phyloP scores from a whole-genome alignment of 2,329 filamentous ascomycete genomes.

The Fusarium sp. region DNA sequence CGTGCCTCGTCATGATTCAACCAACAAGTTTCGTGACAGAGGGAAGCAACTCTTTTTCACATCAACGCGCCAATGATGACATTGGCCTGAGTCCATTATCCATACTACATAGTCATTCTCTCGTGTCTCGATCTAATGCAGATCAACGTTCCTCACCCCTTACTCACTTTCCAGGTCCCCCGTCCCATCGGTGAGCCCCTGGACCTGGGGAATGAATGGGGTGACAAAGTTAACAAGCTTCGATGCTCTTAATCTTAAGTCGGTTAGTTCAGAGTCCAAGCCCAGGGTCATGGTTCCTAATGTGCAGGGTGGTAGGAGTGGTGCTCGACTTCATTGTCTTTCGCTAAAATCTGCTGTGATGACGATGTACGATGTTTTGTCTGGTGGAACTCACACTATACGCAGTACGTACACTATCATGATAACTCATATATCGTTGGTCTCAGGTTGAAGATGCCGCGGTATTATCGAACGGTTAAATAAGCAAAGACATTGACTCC shows the following conservation, averaged over 20 bases:
- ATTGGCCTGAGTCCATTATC: neutral
- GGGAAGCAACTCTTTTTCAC: conserved; percentile 3
- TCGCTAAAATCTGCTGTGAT: conserved; percentile 23
- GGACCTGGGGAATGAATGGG: conserved; percentile 33
- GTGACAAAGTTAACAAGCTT: conserved; percentile 30
- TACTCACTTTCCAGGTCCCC: neutral
- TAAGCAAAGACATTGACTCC: conserved; percentile 1
- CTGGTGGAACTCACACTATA: neutral
- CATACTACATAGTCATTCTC: neutral
- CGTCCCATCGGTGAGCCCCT: conserved; percentile 21
- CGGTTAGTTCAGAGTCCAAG: conserved; percentile 18
- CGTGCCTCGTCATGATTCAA: conserved; percentile 14
- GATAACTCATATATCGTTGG: conserved; percentile 16
- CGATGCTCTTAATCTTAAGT: conserved; percentile 30
- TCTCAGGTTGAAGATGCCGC: conserved; percentile 1
- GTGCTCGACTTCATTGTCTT: conserved; percentile 7
- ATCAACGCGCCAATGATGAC: neutral
- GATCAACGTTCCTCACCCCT: conserved; percentile 20
- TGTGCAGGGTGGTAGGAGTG: conserved; percentile 1
- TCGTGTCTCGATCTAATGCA: conserved; percentile 3
- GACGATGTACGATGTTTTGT: neutral
- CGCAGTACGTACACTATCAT: conserved; percentile 4
- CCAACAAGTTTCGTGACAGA: neutral
- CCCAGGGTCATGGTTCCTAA: conserved; percentile 24
- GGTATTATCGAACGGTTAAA: conserved; percentile 9